Evolutionary conservation across 2,329 filamentous ascomycete species (phyloP).

Genomic region (Cladophialophora chaetospira): DNA sequence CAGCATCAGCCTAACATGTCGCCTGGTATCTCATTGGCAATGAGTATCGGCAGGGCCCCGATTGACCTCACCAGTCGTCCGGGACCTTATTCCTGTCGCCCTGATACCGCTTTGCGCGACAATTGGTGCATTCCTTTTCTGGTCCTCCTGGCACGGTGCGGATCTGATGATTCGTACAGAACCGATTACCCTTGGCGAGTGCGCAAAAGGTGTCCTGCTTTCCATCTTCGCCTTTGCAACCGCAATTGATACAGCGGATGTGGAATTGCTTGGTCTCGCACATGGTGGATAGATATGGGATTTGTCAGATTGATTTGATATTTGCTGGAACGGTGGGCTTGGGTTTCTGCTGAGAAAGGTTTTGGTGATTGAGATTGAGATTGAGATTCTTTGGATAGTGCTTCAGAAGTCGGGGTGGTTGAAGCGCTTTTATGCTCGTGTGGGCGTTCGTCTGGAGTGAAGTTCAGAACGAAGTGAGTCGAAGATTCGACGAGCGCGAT

Average conservation of each 20-base stretch:
- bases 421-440: no score
- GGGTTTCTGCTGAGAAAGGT: not conserved
- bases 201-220: conserved; percentile 11
- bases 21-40: no score
- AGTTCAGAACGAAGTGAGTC: no score
- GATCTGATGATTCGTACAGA: conserved; percentile 8
- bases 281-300: conserved; percentile 4
- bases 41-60: no score
- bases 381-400: no score
- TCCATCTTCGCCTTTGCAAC: conserved; percentile 18
- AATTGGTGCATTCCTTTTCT: conserved; percentile 19
- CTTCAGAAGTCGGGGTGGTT: no score
- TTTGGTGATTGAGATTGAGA: not conserved
- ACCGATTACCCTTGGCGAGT: conserved; percentile 18
- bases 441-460: no score
- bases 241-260: conserved; percentile 11
- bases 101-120: conserved; percentile 18
- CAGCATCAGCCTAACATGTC: no score
- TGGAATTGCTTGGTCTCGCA: conserved; percentile 24
- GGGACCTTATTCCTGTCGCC: no score
- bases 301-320: not conserved
- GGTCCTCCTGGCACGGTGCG: conserved; percentile 15
- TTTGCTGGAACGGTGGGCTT: not conserved
- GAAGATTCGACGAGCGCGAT: no score
- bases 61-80: no score